Evolutionary conservation across 2,329 filamentous ascomycete genomes (phyloP).

Genomic region (Fusarium tanahbumbuense): DNA sequence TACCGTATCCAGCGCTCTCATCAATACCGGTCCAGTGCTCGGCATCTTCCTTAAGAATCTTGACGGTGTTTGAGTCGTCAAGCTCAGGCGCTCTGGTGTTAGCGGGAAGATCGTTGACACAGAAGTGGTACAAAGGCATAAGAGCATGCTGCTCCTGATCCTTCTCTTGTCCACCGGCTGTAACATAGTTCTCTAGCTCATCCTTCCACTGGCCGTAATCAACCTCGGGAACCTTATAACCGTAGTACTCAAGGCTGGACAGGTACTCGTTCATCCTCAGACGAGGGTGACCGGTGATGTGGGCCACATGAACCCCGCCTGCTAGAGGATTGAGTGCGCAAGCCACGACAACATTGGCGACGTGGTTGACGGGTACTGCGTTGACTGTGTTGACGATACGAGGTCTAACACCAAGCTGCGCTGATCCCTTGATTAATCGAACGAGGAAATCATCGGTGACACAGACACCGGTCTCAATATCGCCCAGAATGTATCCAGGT

Average conservation of each 20-base stretch:
- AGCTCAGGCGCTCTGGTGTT: constrained; percentile 30
- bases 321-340: constrained; percentile 72
- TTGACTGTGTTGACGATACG: constrained; percentile 89
- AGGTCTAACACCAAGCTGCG: constrained; percentile 80
- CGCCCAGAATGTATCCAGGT: constrained; percentile 86
- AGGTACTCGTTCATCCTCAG: constrained; percentile 83
- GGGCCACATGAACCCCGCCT: constrained; percentile 66
- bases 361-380: constrained; percentile 86
- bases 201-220: constrained; percentile 67
- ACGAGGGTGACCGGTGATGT: constrained; percentile 83
- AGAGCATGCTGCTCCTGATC: constrained; percentile 35
- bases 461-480: constrained; percentile 74
- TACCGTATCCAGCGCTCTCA: constrained; percentile 59
- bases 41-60: constrained; percentile 72
- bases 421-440: constrained; percentile 85
- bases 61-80: constrained; percentile 66
- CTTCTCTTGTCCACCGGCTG: constrained; percentile 36
- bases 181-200: constrained; percentile 47
- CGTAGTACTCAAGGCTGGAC: constrained; percentile 75
- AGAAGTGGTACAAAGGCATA: constrained; percentile 29
- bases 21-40: constrained; percentile 69
- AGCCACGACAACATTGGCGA: constrained; percentile 85
- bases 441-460: constrained; percentile 93
- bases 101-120: constrained; percentile 22
- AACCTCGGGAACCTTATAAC: constrained; percentile 70